Evolutionary conservation across 2,329 filamentous ascomycete genomes (phyloP), one percentile per base, ranked within the genome.

Genomic region (Xylaria sp.): DNA sequence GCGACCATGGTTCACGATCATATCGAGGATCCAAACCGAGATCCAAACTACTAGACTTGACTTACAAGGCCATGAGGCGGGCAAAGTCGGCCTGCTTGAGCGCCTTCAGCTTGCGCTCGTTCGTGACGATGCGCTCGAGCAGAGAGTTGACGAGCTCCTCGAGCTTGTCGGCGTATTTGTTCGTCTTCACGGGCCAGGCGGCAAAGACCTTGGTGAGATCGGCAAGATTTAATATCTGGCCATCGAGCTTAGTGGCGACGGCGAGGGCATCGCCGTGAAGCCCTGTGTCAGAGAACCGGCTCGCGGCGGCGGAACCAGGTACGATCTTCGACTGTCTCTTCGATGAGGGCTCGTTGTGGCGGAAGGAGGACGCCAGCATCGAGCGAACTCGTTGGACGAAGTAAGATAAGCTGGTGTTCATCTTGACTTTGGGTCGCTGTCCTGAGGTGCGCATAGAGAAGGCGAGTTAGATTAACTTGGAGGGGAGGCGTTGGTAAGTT

Each of bases 81-180:
- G 64, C 70, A 59, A 74, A 73, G 60, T 71, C 66, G n/a, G 71
- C 67, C 23, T 69, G 66, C 60, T 72, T 74, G 49, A 73, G 62
- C 5, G 72, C 70, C n/a, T 69, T 66, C 52, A 72, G 63, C 55
- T 68, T 69, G 30, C 56, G 61, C 35, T 67, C 60, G 19, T 72
- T 71, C 4, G 64, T 69, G 48, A 73, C 64, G 23, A 68, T 63
- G n/a, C 70, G 69, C 49, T 67, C 58, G 2, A 65, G 58, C 18
- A 66, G 47, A 9, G 63, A 60, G 55, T 70, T 49, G 8, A 70
- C 67, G 4, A 70, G 61, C 7, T 9, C 57, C 39, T 68, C 63
- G 6, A 70, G 54, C 55, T 66, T 59, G 23, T 63, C 23, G 23
- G 60, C 58, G 52, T 70, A 61, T 51, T 63, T 65, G 49, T 68